Conservation (phyloP, 1,284 basidiomycete species). For the Moniliella sp. region DNA sequence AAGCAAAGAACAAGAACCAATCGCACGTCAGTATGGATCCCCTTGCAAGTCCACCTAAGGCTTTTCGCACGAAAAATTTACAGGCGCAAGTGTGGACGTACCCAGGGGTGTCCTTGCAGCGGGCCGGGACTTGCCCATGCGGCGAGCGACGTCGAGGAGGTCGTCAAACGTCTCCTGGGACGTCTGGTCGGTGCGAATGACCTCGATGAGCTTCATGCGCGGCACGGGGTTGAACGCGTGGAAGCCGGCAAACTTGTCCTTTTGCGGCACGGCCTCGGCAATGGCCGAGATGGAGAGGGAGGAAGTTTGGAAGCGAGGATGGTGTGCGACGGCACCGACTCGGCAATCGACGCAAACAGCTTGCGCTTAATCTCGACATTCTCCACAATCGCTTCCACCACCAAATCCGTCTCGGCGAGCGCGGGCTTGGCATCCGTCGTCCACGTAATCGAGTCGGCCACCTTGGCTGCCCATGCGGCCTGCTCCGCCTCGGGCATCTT, state of each 20-base stretch:
- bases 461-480: conserved; percentile 34
- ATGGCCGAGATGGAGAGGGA: conserved; percentile 86
- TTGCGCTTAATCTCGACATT: conserved; percentile 55
- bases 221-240: conserved; percentile 72
- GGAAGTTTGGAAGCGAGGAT: conserved; percentile 83
- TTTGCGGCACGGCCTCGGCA: conserved; percentile 36
- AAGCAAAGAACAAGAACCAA: too few species aligned
- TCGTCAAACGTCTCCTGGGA: conserved; percentile 51
- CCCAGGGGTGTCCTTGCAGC: conserved; percentile 60
- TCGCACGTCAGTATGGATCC: too few species aligned
- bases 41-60: too few species aligned
- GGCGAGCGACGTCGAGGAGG: conserved; percentile 59
- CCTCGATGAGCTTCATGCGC: conserved; percentile 61
- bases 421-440: conserved; percentile 40
- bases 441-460: conserved; percentile 38
- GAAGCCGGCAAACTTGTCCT: conserved; percentile 38
- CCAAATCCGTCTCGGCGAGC: conserved; percentile 43
- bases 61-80: too few species aligned
- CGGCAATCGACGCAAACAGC: conserved; percentile 54
- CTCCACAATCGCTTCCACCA: conserved; percentile 81
- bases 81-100: too few species aligned
- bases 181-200: conserved; percentile 81
- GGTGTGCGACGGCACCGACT: conserved; percentile 47
- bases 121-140: conserved; percentile 54
- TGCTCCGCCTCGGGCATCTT: conserved; percentile 38